A percentile compares a stretch with the other conserved stretches of the same genome.
Conservation (phyloP, 2,329 filamentous ascomycete species). For the Phialophora verrucosa region DNA sequence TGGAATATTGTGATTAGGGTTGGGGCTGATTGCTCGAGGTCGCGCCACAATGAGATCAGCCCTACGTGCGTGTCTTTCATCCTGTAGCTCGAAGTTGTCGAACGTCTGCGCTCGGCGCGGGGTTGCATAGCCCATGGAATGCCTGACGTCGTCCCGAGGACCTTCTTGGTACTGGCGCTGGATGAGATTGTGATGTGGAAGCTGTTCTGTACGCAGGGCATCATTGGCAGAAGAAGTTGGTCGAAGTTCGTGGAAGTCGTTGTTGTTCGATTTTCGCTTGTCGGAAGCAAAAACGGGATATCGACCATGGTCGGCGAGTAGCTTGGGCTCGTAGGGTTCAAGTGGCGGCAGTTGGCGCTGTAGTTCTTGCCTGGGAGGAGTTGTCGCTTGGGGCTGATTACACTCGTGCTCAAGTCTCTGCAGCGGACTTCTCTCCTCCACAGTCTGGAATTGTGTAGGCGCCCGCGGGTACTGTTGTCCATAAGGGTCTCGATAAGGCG, state of each 20-base stretch:
- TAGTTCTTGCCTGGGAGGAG: slow-evolving; percentile 24
- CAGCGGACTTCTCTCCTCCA: slow-evolving; percentile 38
- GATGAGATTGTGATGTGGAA: not conserved
- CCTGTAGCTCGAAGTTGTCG: slow-evolving; percentile 25
- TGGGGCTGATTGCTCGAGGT: slow-evolving; percentile 52
- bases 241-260: slow-evolving; percentile 15
- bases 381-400: slow-evolving; percentile 33
- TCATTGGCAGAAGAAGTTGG: slow-evolving; percentile 17
- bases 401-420: slow-evolving; percentile 38
- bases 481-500: slow-evolving; percentile 28
- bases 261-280: slow-evolving; percentile 17
- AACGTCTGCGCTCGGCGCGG: slow-evolving; percentile 32
- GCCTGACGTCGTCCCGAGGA: slow-evolving; percentile 24
- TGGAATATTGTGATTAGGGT: slow-evolving; percentile 44
- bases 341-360: slow-evolving; percentile 13
- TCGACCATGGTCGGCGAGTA: slow-evolving; percentile 12
- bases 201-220: slow-evolving; percentile 5
- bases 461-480: slow-evolving; percentile 29
- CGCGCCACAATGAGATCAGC: slow-evolving; percentile 47
- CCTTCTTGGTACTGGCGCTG: slow-evolving; percentile 11
- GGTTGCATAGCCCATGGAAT: slow-evolving; percentile 24
- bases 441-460: slow-evolving; percentile 29
- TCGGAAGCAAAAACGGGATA: slow-evolving; percentile 14
- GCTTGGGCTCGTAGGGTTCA: slow-evolving; percentile 11
- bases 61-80: slow-evolving; percentile 33